These are phyloP conservation scores for Nyctanthes arbortristis DNA, from an alignment of 257 asterid genomes.

Conservation along the genomic window DNA sequence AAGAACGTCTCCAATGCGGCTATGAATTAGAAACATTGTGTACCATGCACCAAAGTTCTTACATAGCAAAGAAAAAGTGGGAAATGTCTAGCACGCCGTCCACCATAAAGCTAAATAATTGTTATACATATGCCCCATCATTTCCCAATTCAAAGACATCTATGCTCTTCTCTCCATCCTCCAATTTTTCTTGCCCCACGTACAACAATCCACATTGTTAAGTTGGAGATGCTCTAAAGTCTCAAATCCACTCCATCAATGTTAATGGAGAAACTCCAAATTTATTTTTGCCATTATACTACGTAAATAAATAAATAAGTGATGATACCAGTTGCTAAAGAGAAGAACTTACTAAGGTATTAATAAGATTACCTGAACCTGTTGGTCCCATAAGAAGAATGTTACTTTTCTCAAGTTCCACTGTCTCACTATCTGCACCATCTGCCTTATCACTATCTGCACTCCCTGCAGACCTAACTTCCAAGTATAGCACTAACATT, in stretches of 20 bases:
- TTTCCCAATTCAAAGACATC: too few relatives aligned
- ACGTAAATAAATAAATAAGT: slow-evolving; percentile 8
- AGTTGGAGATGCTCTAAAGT: too few relatives aligned
- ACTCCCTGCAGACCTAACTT: slow-evolving; percentile 78
- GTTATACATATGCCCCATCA: too few relatives aligned
- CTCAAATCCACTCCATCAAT: background rate
- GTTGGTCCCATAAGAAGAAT: slow-evolving; percentile 99
- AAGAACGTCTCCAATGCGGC: too few relatives aligned
- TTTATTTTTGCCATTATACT: slow-evolving; percentile 7
- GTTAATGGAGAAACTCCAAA: slow-evolving; percentile 13
- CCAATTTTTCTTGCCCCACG: too few relatives aligned
- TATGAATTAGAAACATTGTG: too few relatives aligned
- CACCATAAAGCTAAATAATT: too few relatives aligned
- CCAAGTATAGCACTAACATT: slow-evolving; percentile 44
- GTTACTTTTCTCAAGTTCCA: slow-evolving; percentile 98
- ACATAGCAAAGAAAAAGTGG: too few relatives aligned
- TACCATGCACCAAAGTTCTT: too few relatives aligned
- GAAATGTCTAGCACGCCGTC: too few relatives aligned
- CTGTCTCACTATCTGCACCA: slow-evolving; percentile 60
- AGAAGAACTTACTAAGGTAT: slow-evolving; percentile 25
- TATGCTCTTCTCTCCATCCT: too few relatives aligned
- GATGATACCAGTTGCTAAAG: background rate
- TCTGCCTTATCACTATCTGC: slow-evolving; percentile 51
- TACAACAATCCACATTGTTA: too few relatives aligned
- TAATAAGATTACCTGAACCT: slow-evolving; percentile 88